A percentile compares a stretch with the other conserved stretches of the same genome.
Evolutionary conservation across 208 protist genomes (phyloP).

Genomic region (Endotrypanum monterogeii): DNA sequence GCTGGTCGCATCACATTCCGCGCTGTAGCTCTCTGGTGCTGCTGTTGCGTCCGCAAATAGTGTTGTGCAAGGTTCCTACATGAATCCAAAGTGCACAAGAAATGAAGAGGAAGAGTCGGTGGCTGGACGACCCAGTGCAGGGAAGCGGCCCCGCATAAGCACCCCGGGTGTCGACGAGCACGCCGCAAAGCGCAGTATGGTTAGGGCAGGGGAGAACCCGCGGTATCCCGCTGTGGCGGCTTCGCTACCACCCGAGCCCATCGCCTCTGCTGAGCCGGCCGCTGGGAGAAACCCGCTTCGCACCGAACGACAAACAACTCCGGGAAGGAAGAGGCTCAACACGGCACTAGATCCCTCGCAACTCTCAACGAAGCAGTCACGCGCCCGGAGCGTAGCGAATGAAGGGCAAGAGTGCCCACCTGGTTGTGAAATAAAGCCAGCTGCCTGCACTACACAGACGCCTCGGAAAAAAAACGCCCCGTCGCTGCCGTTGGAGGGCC

Average conservation of each 20-base stretch:
- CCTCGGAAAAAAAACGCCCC: background rate
- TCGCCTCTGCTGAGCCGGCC: constrained; percentile 3
- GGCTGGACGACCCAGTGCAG: background rate
- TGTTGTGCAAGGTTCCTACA: background rate
- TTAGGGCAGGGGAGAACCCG: background rate
- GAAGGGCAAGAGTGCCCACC: background rate
- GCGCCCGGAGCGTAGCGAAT: background rate
- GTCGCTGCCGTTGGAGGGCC: background rate
- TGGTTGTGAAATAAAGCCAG: background rate
- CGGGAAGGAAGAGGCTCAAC: constrained; percentile 7
- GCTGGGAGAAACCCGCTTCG: background rate
- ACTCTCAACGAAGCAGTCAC: background rate
- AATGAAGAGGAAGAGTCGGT: background rate
- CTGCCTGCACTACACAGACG: background rate
- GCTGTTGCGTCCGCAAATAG: background rate
- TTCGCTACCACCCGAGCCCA: background rate
- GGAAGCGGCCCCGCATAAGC: background rate
- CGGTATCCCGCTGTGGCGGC: background rate
- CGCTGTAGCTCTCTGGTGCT: background rate
- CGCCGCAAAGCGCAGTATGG: background rate
- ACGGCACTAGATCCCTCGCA: background rate
- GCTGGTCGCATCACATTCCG: background rate
- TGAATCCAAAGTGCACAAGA: constrained; percentile 4
- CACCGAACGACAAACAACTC: constrained; percentile 12
- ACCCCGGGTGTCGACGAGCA: background rate